Evolutionary conservation across 2,329 filamentous ascomycete species (phyloP), one percentile per base, ranked within the genome.

Genomic region (Apiospora hydei): DNA sequence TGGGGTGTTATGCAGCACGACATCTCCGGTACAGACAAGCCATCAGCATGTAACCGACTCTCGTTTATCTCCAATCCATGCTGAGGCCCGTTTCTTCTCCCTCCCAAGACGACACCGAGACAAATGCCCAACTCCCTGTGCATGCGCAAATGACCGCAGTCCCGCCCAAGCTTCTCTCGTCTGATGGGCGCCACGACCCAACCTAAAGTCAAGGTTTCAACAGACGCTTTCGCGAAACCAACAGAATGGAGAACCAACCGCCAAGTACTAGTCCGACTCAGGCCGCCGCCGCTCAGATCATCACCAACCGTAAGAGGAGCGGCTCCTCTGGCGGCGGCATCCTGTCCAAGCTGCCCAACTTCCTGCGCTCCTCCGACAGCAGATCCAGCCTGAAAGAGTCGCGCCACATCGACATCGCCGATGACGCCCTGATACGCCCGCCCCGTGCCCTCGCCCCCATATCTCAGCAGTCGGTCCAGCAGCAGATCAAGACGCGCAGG

Each of bases 291-390:
- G 77, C 77, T 66, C 72, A 73, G 71, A 74, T 70, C 68, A 74
- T 70, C 68, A 74, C 72, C 77, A 80, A 70, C 84, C 89, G 80
- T 85, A 80, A 84, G 78, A 85, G 89, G 79, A 90, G 83, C 77
- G 82, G 88, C 69, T 92, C 90, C 1, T 64, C 57, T 41, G 83
- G 85, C 53, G 90, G 90, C 46, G 89, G 90, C 72, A 85, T 95
- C 61, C 84, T 96, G 43, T 91, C 92, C 53, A 89, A 88, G 75
- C 85, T 96, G 70, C 89, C 91, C 53, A 64, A 64, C 57, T 94
- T 95, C 79, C 83, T 95, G 74, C 89, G 91, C 74, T 77, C 75
- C 69, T 76, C 79, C 53, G 79, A 80, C 10, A 77, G 75, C 68
- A 78, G 75, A 71, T 76, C 79, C 67, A 41, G 46, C 38, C 75